A percentile compares a stretch with the other conserved stretches of the same genome.
Evolutionary conservation across 2,329 filamentous ascomycete genomes (phyloP).

Genomic region (Xylaria sp.): DNA sequence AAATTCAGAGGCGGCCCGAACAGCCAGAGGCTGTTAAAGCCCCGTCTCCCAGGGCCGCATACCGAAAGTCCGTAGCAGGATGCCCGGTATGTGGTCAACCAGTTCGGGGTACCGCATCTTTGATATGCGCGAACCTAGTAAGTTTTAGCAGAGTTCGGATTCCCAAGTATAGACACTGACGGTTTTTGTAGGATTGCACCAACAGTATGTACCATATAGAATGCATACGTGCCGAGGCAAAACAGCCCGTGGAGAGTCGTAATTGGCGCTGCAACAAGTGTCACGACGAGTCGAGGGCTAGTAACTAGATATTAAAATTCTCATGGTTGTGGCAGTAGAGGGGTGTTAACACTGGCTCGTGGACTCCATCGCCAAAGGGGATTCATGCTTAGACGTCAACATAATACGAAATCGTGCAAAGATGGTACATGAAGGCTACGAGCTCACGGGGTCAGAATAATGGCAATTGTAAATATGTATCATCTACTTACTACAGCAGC

Average conservation of each 20-base stretch:
- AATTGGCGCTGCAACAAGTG: slow-evolving; percentile 60
- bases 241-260: slow-evolving; percentile 50
- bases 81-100: slow-evolving; percentile 60
- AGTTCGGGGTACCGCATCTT: slow-evolving; percentile 58
- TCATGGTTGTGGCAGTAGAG: slow-evolving; percentile 4
- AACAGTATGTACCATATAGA: slow-evolving; percentile 62
- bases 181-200: slow-evolving; percentile 32
- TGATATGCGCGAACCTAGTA: slow-evolving; percentile 64
- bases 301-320: background rate
- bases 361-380: background rate
- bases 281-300: slow-evolving; percentile 29
- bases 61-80: slow-evolving; percentile 57
- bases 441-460: slow-evolving; percentile 6
- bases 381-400: background rate
- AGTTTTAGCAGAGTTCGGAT: slow-evolving; percentile 38
- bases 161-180: slow-evolving; percentile 27
- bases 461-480: slow-evolving; percentile 30
- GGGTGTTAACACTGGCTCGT: slow-evolving; percentile 6
- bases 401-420: slow-evolving; percentile 8
- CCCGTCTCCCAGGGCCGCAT: slow-evolving; percentile 47
- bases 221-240: slow-evolving; percentile 55
- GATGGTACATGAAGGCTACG: slow-evolving; percentile 9
- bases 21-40: slow-evolving; percentile 41
- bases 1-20: slow-evolving; percentile 46
- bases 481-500: slow-evolving; percentile 14